These are phyloP conservation scores for Pseudogymnoascus sp. DNA, from an alignment of 2,329 filamentous ascomycete genomes.

Conservation along the genomic window DNA sequence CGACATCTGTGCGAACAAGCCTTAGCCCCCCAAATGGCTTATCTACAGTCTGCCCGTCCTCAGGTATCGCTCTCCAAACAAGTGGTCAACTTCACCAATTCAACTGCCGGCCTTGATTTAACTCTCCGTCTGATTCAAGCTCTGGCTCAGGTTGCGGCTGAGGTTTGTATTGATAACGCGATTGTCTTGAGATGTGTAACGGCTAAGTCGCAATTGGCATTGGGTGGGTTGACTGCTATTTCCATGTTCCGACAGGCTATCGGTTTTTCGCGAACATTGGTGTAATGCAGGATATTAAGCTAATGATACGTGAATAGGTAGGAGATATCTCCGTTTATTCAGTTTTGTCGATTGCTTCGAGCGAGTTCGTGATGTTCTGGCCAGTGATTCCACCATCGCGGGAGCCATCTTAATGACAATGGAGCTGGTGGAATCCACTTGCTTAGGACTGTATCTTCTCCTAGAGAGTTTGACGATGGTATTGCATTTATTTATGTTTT, in stretches of 20 bases:
- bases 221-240: not conserved
- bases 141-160: slow-evolving; percentile 12
- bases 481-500: not conserved
- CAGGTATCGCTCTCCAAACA: slow-evolving; percentile 14
- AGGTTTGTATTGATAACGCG: not conserved
- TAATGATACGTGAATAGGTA: not conserved
- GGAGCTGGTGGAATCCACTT: slow-evolving; percentile 1
- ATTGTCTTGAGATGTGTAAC: not conserved
- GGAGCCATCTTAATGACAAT: not conserved
- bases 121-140: slow-evolving; percentile 18
- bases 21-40: not conserved
- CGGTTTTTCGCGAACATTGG: not conserved
- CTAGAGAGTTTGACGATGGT: slow-evolving; percentile 5
- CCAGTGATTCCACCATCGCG: not conserved
- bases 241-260: not conserved
- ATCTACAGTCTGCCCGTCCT: not conserved
- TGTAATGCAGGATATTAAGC: not conserved
- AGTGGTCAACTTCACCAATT: slow-evolving; percentile 20
- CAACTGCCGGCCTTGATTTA: slow-evolving; percentile 18
- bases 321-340: slow-evolving; percentile 14
- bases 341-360: slow-evolving; percentile 9
- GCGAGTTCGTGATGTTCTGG: slow-evolving; percentile 7
- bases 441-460: slow-evolving; percentile 1
- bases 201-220: not conserved
- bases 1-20: not conserved